Percentiles rank a stretch among this genome's conserved stretches.
Evolutionary conservation across 495 filamentous ascomycete genomes (phyloP).

Genomic region (Cryomyces antarcticus): DNA sequence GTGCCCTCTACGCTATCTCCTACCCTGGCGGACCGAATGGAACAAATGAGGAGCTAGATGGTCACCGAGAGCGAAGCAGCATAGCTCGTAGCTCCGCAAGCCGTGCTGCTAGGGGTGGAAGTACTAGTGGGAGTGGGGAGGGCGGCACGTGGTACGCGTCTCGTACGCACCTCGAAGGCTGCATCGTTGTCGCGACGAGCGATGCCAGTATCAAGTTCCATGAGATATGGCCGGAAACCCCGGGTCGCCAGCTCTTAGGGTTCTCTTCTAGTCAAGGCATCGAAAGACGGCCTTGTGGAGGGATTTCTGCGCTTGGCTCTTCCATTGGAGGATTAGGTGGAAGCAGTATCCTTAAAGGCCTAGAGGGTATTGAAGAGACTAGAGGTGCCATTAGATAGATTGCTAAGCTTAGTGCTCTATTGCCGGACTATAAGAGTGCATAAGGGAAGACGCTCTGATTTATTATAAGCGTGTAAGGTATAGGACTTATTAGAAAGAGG

Average conservation of each 20-base stretch:
- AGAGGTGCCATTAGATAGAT: conserved; percentile 16
- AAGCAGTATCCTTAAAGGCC: conserved; percentile 68
- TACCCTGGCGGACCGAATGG: conserved; percentile 38
- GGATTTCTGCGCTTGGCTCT: too few species aligned
- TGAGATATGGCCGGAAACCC: conserved; percentile 59
- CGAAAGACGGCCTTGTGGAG: too few species aligned
- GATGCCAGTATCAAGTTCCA: conserved; percentile 93
- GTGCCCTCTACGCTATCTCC: conserved; percentile 53
- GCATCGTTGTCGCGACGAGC: conserved; percentile 83
- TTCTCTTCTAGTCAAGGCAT: too few species aligned
- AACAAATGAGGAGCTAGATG: conserved; percentile 14
- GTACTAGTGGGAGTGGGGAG: conserved; percentile 18
- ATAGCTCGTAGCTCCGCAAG: conserved; percentile 20
- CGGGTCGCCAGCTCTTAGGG: too few species aligned
- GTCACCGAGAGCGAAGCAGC: conserved; percentile 13
- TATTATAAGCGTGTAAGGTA: too few species aligned
- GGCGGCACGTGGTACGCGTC: conserved; percentile 28
- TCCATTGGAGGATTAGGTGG: conserved; percentile 39
- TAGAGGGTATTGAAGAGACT: conserved; percentile 70
- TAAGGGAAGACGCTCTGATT: too few species aligned
- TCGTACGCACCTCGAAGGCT: conserved; percentile 61
- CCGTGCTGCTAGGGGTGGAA: conserved; percentile 5
- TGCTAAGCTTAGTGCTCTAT: neutral
- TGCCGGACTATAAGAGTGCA: too few species aligned
- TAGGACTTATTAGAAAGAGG: too few species aligned